Evolutionary conservation across 495 filamentous ascomycete species (phyloP), one percentile per base, ranked within the genome.

Genomic region (Barbatosphaeria neglecta): DNA sequence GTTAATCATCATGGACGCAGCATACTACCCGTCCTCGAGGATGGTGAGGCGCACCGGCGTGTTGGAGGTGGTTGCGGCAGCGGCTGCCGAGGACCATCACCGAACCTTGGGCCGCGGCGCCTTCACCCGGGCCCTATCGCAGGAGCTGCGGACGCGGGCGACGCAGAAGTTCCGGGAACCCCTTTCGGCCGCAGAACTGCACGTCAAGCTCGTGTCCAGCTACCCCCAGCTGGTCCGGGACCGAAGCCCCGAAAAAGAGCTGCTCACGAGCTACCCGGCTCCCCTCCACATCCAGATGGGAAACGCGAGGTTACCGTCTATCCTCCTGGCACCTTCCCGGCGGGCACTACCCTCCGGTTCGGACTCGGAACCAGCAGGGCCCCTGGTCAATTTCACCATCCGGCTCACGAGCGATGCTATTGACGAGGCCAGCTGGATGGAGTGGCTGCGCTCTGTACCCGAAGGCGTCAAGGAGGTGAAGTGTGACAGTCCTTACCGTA

Each of bases 381-480:
- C 63, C 8, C 60, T 65, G 33, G 45, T 73, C 44, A 67, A 58
- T 45, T 37, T 73, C n/a, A 65, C 67, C 42, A 65, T 73, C 55
- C 53, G 62, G 23, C 45, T 73, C 37, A 58, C 64, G 6, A 63
- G 68, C 23, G 68, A 68, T 6, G 50, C 53, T 25, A 50, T 66
- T 50, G 63, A 61, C 49, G 41, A 61, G 31, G 70, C 72, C 28
- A 63, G 50, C 45, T 72, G 68, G 70, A 57, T 61, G 44, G 70
- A 73, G 52, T 73, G 68, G 66, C 57, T 73, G 44, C 64, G 70
- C n/a, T 62, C 59, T 49, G 68, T 73, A 65, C 70, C 70, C 24
- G 66, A 65, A 49, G 67, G 65, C n/a, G 62, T 73, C 56, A 59
- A 46, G 50, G 70, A 71, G 39, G 60, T 69, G 22, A 68, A 65